Percentiles rank a stretch among this genome's conserved stretches.
Conservation (phyloP, 1,284 basidiomycete species). For the Sutorius eximius region DNA sequence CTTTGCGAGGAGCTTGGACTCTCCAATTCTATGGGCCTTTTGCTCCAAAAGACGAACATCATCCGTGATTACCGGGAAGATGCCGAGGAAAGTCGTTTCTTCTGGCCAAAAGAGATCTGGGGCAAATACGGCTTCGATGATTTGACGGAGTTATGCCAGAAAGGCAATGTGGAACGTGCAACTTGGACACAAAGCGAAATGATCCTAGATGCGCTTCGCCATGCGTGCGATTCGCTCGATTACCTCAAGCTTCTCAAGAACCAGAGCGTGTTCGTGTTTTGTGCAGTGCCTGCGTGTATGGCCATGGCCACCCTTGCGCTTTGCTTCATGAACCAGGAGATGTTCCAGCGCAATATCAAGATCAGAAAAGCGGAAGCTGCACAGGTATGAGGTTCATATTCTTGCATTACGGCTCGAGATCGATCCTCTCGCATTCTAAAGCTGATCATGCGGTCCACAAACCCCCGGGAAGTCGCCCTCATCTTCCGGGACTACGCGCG, state of each 20-base stretch:
- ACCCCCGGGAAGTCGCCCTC: constrained; percentile 88
- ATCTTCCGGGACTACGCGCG: constrained; percentile 86
- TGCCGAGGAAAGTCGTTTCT: constrained; percentile 80
- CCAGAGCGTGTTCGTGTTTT: constrained; percentile 96
- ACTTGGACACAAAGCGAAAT: constrained; percentile 84
- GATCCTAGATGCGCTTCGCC: constrained; percentile 87
- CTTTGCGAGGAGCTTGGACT: constrained; percentile 84
- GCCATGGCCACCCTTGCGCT: constrained; percentile 91
- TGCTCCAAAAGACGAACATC: constrained; percentile 99
- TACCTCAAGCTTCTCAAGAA: constrained; percentile 88
- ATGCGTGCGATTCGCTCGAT: constrained; percentile 85
- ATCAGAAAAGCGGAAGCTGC: constrained; percentile 93
- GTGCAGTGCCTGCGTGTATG: constrained; percentile 95
- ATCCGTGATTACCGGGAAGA: constrained; percentile 96
- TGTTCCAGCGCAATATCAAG: constrained; percentile 91
- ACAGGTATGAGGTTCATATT: constrained; percentile 46
- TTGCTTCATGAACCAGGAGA: constrained; percentile 92
- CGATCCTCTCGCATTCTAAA: constrained; percentile 32
- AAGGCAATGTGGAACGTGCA: constrained; percentile 61
- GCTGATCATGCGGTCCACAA: constrained; percentile 90
- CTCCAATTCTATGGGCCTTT: constrained; percentile 93
- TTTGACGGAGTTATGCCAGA: constrained; percentile 59
- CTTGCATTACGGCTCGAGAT: neutral
- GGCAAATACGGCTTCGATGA: constrained; percentile 71
- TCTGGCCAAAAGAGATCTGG: constrained; percentile 98